Conservation (phyloP, 2,329 filamentous ascomycete genomes). For the Pseudogymnoascus sp. region DNA sequence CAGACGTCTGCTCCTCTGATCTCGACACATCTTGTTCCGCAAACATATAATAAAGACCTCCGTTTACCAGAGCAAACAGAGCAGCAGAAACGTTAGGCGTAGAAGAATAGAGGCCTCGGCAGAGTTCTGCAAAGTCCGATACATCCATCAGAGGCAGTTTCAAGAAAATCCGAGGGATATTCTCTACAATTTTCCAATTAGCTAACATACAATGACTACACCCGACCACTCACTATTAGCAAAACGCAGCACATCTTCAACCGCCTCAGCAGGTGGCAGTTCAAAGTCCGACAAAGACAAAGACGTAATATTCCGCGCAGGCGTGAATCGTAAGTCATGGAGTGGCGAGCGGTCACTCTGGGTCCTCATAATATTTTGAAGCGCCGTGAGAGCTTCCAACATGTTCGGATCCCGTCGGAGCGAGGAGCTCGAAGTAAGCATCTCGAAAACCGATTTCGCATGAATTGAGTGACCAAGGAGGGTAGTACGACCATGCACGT, state of each 20-base stretch:
- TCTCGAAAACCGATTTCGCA: conserved; percentile 15
- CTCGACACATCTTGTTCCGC: not conserved
- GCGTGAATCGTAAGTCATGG: not conserved
- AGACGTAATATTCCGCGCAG: not conserved
- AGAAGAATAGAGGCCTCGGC: not conserved
- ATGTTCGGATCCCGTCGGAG: conserved; percentile 4
- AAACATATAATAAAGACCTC: conserved; percentile 14
- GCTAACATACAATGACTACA: not conserved
- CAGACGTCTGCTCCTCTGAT: not conserved
- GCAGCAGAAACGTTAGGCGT: not conserved
- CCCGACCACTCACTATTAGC: conserved; percentile 9
- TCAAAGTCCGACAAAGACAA: conserved; percentile 9
- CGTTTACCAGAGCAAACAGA: conserved; percentile 14
- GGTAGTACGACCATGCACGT: conserved; percentile 11
- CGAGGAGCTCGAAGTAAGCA: conserved; percentile 10
- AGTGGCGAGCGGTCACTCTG: not conserved
- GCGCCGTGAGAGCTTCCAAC: not conserved
- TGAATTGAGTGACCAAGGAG: conserved; percentile 14
- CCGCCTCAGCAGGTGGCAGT: conserved; percentile 15
- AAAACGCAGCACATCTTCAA: conserved; percentile 12
- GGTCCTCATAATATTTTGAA: not conserved
- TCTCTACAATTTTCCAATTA: not conserved
- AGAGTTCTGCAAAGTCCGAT: not conserved
- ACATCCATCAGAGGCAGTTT: not conserved
- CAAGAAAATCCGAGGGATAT: not conserved